Evolutionary conservation across 768 basidiomycete genomes (phyloP).

Genomic region (Russula lepida): DNA sequence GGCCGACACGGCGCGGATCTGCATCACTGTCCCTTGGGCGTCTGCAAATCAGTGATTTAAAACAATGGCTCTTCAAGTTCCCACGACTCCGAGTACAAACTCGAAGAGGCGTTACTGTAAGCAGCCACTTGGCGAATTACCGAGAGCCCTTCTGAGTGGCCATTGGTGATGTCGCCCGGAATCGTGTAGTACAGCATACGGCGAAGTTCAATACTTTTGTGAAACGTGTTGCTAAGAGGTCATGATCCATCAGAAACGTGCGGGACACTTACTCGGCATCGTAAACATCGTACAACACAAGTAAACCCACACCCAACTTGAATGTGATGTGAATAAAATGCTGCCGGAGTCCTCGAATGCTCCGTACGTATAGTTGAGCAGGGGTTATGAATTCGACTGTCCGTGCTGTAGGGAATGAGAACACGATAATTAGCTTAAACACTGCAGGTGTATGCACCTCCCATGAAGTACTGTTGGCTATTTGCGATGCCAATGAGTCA

Average conservation of each 20-base stretch:
- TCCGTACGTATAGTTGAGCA: background rate
- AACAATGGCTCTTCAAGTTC: too few species aligned
- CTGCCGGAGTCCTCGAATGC: background rate
- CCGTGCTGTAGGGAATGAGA: background rate
- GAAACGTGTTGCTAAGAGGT: background rate
- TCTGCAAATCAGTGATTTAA: too few species aligned
- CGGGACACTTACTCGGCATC: background rate
- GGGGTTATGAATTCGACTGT: background rate
- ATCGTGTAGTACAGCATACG: too few species aligned
- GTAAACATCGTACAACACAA: background rate
- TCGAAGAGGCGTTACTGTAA: too few species aligned
- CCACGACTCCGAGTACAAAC: too few species aligned
- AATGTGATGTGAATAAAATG: too few species aligned
- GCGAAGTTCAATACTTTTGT: background rate
- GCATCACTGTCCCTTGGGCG: too few species aligned
- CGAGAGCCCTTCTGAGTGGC: background rate
- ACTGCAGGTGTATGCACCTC: background rate
- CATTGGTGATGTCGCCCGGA: too few species aligned
- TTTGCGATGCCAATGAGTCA: background rate
- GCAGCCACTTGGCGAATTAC: background rate
- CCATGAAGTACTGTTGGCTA: background rate
- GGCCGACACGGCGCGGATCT: too few species aligned
- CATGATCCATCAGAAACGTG: background rate
- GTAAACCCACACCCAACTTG: background rate
- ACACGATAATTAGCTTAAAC: background rate